These are phyloP conservation scores for Termitomyces sp. DNA, from an alignment of 768 basidiomycete genomes.

Conservation along the genomic window DNA sequence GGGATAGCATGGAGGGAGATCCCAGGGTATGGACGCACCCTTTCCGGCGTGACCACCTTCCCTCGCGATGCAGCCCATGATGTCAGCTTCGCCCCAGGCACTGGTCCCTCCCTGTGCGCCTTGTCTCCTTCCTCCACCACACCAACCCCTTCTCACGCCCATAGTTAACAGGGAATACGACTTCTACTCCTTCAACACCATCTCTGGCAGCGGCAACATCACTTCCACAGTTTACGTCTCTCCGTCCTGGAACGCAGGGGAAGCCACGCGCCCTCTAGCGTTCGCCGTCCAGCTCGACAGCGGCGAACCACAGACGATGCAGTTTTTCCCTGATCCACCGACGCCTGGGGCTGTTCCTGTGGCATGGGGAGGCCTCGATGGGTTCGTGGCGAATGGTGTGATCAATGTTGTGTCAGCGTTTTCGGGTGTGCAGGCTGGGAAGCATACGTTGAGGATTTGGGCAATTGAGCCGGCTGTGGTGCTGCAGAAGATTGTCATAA, in stretches of 20 bases:
- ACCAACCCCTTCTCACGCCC: neutral
- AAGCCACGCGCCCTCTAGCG: conserved; percentile 41
- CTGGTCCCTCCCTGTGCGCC: conserved; percentile 53
- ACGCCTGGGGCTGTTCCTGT: conserved; percentile 37
- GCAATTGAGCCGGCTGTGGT: conserved; percentile 57
- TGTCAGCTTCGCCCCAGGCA: conserved; percentile 53
- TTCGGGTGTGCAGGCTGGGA: conserved; percentile 37
- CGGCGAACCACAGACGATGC: conserved; percentile 30
- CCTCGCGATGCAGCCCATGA: conserved; percentile 43
- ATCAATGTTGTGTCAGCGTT: conserved; percentile 35
- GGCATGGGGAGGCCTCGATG: conserved; percentile 41
- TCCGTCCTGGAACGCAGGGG: conserved; percentile 49
- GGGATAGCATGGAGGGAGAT: conserved; percentile 55
- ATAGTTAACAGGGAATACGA: conserved; percentile 47
- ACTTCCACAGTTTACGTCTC: conserved; percentile 43
- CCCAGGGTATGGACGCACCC: conserved; percentile 53
- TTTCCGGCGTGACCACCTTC: conserved; percentile 57
- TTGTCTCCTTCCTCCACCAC: neutral
- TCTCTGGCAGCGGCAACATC: conserved; percentile 33
- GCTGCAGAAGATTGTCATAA: conserved; percentile 56
- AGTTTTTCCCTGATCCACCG: conserved; percentile 40
- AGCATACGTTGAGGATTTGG: conserved; percentile 53
- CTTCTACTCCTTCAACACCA: conserved; percentile 54
- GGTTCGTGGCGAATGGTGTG: conserved; percentile 50
- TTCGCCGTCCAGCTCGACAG: conserved; percentile 48